Evolutionary conservation across 371 early-diverging fungal species (phyloP).

Genomic region (Umbelopsis sp.): DNA sequence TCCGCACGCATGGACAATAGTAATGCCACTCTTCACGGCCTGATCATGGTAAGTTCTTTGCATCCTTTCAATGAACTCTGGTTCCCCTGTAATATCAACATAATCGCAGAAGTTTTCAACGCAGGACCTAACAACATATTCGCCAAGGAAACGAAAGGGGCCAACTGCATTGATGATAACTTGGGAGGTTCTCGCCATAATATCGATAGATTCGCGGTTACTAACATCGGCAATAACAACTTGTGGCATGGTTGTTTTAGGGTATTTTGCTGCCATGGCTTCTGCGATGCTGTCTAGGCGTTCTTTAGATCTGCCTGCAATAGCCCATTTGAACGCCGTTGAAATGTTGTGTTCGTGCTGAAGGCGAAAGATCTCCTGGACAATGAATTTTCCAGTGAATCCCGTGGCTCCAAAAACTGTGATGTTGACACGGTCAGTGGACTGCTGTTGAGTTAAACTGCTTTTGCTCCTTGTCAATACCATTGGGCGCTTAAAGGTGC

Average conservation of each 20-base stretch:
- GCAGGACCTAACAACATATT: slow-evolving; percentile 83
- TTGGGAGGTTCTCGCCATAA: slow-evolving; percentile 58
- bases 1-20: slow-evolving; percentile 86
- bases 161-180: slow-evolving; percentile 85
- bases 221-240: slow-evolving; percentile 66
- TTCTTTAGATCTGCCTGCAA: slow-evolving; percentile 65
- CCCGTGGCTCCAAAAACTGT: slow-evolving; percentile 89
- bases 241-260: slow-evolving; percentile 36
- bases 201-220: slow-evolving; percentile 56
- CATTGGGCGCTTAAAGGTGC: not conserved
- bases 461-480: slow-evolving; percentile 14
- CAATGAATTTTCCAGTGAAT: slow-evolving; percentile 81
- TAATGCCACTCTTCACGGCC: slow-evolving; percentile 65
- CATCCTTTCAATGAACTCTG: slow-evolving; percentile 79
- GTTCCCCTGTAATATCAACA: slow-evolving; percentile 84
- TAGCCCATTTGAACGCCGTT: slow-evolving; percentile 56
- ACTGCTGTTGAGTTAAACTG: not conserved
- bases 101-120: slow-evolving; percentile 81
- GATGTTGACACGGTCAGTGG: slow-evolving; percentile 47
- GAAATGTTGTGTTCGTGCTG: slow-evolving; percentile 28
- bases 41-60: slow-evolving; percentile 72
- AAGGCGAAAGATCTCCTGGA: slow-evolving; percentile 62
- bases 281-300: slow-evolving; percentile 46
- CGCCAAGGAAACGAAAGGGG: slow-evolving; percentile 82
- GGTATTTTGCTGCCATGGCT: slow-evolving; percentile 25